A percentile compares a stretch with the other conserved stretches of the same genome.
These are phyloP conservation scores for Arthrobotrys entomopaga DNA, from an alignment of 2,329 filamentous ascomycete species.

Conservation along the genomic window DNA sequence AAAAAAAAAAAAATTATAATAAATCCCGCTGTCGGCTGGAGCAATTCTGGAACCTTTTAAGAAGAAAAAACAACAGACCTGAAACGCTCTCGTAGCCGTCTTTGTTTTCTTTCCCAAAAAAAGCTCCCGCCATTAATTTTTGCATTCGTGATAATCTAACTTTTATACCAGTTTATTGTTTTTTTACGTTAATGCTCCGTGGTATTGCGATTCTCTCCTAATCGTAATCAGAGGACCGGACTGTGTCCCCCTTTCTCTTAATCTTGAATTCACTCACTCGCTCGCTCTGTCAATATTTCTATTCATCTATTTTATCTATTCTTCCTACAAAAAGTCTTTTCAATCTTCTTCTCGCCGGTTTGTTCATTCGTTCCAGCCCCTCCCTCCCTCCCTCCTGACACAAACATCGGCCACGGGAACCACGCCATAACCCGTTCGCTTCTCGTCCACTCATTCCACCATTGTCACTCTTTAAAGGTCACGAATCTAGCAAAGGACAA, in stretches of 20 bases:
- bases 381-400: constrained; percentile 38
- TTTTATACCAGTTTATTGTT: not conserved
- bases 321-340: not conserved
- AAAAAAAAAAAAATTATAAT: not conserved
- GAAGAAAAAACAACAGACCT: constrained; percentile 20
- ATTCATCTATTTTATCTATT: not conserved
- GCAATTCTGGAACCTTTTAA: constrained; percentile 6
- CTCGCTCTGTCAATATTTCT: not conserved
- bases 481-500: not conserved
- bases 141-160: not conserved
- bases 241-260: too few species aligned
- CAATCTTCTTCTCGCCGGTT: constrained; percentile 5
- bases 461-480: constrained; percentile 7
- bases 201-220: constrained; percentile 23
- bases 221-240: not conserved
- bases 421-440: constrained; percentile 37
- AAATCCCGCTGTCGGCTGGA: not conserved
- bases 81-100: constrained; percentile 28
- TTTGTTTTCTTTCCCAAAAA: constrained; percentile 22
- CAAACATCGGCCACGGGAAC: constrained; percentile 29
- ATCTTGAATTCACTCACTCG: constrained; percentile 1
- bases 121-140: not conserved
- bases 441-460: constrained; percentile 30
- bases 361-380: constrained; percentile 16
- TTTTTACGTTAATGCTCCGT: constrained; percentile 29